phyloP scores from a whole-genome alignment of 345 rosid genomes.

The Murraya koenigii region DNA sequence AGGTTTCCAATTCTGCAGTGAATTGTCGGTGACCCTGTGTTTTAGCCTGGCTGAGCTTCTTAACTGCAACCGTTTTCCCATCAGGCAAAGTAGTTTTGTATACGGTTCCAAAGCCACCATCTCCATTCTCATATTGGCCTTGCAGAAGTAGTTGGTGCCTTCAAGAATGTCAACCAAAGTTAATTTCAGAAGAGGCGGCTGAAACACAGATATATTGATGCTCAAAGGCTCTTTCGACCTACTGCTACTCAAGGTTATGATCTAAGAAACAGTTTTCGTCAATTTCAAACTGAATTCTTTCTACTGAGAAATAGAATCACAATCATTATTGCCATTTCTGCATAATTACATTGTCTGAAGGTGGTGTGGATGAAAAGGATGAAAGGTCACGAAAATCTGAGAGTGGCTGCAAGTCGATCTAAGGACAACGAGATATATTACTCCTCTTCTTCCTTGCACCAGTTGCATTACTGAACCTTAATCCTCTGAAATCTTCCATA shows the following conservation, averaged over 20 bases:
- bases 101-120: slow-evolving; percentile 92
- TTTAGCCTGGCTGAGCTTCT: slow-evolving; percentile 82
- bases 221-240: slow-evolving; percentile 80
- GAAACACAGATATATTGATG: slow-evolving; percentile 80
- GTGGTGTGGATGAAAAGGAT: slow-evolving; percentile 67
- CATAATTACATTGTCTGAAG: slow-evolving; percentile 46
- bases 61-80: slow-evolving; percentile 78
- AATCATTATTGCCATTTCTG: slow-evolving; percentile 9
- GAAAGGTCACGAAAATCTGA: slow-evolving; percentile 52
- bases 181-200: slow-evolving; percentile 77
- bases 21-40: slow-evolving; percentile 81
- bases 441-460: slow-evolving; percentile 72
- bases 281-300: slow-evolving; percentile 33
- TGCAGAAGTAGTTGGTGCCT: slow-evolving; percentile 75
- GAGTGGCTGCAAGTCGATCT: slow-evolving; percentile 51
- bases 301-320: background rate
- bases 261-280: slow-evolving; percentile 50
- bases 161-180: slow-evolving; percentile 71
- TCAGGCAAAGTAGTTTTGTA: slow-evolving; percentile 63
- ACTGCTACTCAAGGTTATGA: slow-evolving; percentile 65
- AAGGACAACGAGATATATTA: slow-evolving; percentile 56
- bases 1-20: slow-evolving; percentile 38
- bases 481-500: slow-evolving; percentile 58
- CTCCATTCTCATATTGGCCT: slow-evolving; percentile 88
- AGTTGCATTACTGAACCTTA: slow-evolving; percentile 51